Conservation (phyloP, 768 basidiomycete species). For the Podaxis mareebaensis region DNA sequence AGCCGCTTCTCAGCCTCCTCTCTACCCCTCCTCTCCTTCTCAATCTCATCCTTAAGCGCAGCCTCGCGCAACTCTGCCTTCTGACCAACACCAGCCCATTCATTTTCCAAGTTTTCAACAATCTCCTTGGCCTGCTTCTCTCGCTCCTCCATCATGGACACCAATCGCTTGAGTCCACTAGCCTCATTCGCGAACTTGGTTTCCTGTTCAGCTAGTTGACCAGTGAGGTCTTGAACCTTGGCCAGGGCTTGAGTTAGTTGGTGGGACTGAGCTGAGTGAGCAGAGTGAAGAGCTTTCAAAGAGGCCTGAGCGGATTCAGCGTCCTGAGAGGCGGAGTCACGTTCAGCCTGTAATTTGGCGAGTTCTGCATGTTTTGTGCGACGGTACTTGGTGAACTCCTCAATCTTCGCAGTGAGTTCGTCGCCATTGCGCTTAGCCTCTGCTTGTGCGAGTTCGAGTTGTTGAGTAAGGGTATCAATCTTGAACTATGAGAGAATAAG, state of each 20-base stretch:
- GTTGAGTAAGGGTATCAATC: conserved; percentile 79
- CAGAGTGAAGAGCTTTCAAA: conserved; percentile 71
- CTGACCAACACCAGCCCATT: conserved; percentile 76
- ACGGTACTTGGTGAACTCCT: conserved; percentile 83
- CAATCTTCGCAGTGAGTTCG: conserved; percentile 72
- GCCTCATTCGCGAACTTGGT: conserved; percentile 80
- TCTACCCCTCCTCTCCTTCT: conserved; percentile 66
- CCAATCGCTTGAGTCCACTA: conserved; percentile 69
- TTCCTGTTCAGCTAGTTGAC: conserved; percentile 83
- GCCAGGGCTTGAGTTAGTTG: conserved; percentile 78
- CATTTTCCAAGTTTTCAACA: conserved; percentile 79
- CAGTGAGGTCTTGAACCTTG: conserved; percentile 72
- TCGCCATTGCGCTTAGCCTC: conserved; percentile 72
- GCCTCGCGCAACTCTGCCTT: conserved; percentile 69
- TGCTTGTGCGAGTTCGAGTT: conserved; percentile 72
- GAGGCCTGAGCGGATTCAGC: conserved; percentile 66
- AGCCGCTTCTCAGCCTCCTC: conserved; percentile 72
- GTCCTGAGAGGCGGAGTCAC: conserved; percentile 71
- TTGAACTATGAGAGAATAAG: conserved; percentile 62
- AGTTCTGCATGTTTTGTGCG: conserved; percentile 81
- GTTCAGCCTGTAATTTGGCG: conserved; percentile 69
- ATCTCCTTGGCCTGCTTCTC: conserved; percentile 83
- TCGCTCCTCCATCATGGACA: conserved; percentile 84
- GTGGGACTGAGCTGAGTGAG: conserved; percentile 68
- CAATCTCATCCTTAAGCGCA: conserved; percentile 65